Evolutionary conservation across 2,329 filamentous ascomycete genomes (phyloP).

Genomic region (Gaeumannomyces tritici): DNA sequence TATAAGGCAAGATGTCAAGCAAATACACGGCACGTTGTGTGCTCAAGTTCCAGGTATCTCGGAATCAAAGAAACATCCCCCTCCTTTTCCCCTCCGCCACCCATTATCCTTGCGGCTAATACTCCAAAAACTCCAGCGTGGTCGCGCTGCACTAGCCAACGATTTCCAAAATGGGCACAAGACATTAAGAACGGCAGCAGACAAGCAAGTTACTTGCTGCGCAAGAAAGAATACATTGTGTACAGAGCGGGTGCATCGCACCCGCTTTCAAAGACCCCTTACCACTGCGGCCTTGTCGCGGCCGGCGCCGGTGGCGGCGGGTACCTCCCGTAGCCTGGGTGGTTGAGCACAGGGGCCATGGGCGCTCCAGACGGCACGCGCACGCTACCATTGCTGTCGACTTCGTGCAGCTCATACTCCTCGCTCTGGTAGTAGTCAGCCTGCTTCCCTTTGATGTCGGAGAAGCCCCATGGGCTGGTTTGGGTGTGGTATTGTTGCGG

Average conservation of each 20-base stretch:
- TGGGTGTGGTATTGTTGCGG: neutral
- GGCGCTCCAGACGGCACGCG: conserved; percentile 3
- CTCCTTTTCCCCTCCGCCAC: neutral
- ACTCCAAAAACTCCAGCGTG: neutral
- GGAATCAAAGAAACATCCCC: neutral
- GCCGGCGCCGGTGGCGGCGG: neutral
- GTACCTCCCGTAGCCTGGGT: conserved; percentile 35
- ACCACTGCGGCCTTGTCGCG: neutral
- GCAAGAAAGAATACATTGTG: neutral
- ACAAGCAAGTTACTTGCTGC: neutral
- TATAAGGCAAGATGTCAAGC: neutral
- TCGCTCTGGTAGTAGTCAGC: conserved; percentile 19
- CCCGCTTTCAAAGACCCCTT: neutral
- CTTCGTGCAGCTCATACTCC: conserved; percentile 39
- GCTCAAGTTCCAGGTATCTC: neutral
- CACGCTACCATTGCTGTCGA: conserved; percentile 23
- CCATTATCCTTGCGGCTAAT: neutral
- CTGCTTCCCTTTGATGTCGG: conserved; percentile 31
- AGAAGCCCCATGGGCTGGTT: neutral
- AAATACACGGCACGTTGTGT: neutral
- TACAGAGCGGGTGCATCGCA: neutral
- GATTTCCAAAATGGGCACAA: neutral
- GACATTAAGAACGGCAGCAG: neutral
- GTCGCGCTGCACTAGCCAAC: neutral
- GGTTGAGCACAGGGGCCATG: conserved; percentile 31